These are phyloP conservation scores for Trichosanthes truncata DNA, from an alignment of 306 rosid species.

Conservation along the genomic window DNA sequence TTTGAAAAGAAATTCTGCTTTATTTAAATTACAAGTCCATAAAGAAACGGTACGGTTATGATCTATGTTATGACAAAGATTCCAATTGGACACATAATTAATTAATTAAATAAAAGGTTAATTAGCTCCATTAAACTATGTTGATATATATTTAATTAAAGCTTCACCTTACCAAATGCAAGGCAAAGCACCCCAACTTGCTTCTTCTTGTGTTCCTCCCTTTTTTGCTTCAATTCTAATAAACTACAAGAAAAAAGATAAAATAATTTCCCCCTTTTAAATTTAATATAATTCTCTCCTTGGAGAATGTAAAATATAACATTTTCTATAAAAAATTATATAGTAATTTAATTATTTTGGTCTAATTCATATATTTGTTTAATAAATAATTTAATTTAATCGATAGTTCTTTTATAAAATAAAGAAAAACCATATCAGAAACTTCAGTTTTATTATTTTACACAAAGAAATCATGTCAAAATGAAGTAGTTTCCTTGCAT, in stretches of 20 bases:
- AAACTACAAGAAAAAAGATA: neutral
- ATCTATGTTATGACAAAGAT: conserved; percentile 35
- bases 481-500: neutral
- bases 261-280: conserved; percentile 8
- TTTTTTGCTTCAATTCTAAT: conserved; percentile 17
- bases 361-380: neutral
- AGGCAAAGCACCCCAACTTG: conserved; percentile 41
- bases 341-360: neutral
- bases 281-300: conserved; percentile 20
- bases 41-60: neutral
- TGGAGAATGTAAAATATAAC: neutral
- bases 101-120: conserved; percentile 4
- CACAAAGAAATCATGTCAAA: neutral
- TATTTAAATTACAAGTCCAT: neutral
- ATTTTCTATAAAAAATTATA: neutral
- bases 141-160: conserved; percentile 2
- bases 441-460: neutral
- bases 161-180: conserved; percentile 27
- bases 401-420: neutral
- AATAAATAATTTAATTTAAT: too few relatives aligned
- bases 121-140: neutral
- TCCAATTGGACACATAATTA: conserved; percentile 17
- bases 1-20: neutral
- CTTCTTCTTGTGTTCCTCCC: conserved; percentile 65
- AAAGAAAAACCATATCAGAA: too few relatives aligned